A percentile compares a stretch with the other conserved stretches of the same genome.
Conservation (phyloP, 2,329 filamentous ascomycete genomes). For the Fusarium acutatum region DNA sequence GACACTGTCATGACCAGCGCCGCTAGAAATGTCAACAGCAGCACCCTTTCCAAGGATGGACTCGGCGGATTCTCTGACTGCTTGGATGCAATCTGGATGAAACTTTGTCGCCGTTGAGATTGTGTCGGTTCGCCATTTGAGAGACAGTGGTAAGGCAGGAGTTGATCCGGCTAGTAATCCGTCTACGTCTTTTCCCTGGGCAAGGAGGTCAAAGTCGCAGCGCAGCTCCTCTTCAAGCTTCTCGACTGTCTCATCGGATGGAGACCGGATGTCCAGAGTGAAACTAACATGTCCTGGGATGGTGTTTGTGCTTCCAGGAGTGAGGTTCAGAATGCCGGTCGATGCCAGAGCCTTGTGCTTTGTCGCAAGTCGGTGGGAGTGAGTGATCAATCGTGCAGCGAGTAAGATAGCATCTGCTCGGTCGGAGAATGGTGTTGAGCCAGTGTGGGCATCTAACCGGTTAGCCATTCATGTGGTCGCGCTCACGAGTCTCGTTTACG, state of each 20-base stretch:
- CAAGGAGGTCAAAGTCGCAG: slow-evolving; percentile 58
- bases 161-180: slow-evolving; percentile 27
- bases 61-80: slow-evolving; percentile 64
- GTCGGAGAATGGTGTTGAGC: slow-evolving; percentile 42
- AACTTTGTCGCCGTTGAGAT: slow-evolving; percentile 69
- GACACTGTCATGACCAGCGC: slow-evolving; percentile 47
- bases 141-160: slow-evolving; percentile 59
- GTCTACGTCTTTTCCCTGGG: slow-evolving; percentile 55
- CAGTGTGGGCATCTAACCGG: slow-evolving; percentile 44
- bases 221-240: slow-evolving; percentile 57
- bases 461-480: slow-evolving; percentile 1
- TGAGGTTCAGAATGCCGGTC: slow-evolving; percentile 39
- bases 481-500: neutral
- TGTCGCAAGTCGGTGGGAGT: slow-evolving; percentile 38
- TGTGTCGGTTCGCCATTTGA: slow-evolving; percentile 67
- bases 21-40: slow-evolving; percentile 45
- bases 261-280: slow-evolving; percentile 70
- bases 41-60: slow-evolving; percentile 48
- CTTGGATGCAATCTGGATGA: slow-evolving; percentile 70
- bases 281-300: slow-evolving; percentile 72
- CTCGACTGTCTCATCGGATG: slow-evolving; percentile 61
- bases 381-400: slow-evolving; percentile 42
- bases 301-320: slow-evolving; percentile 73
- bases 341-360: slow-evolving; percentile 40
- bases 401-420: slow-evolving; percentile 45